These are phyloP conservation scores for Tylopilus felleus DNA, from an alignment of 768 basidiomycete genomes.

Conservation along the genomic window DNA sequence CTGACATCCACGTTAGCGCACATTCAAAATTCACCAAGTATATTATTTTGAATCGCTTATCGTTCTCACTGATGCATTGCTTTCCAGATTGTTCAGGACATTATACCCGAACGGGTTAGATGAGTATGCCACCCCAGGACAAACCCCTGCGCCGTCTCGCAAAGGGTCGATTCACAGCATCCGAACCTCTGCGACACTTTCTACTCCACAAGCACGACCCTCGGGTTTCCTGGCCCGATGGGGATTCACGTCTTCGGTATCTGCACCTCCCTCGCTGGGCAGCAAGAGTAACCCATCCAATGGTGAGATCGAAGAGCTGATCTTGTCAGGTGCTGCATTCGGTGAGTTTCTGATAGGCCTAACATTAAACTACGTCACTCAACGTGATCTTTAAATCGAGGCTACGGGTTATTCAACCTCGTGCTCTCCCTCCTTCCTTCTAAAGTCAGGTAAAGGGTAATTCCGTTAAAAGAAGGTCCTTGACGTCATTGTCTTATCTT, in stretches of 20 bases:
- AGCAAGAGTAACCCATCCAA: slow-evolving; percentile 34
- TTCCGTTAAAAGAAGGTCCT: neutral
- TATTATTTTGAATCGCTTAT: neutral
- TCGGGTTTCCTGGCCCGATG: slow-evolving; percentile 40
- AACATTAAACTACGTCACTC: neutral
- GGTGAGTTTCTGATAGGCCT: slow-evolving; percentile 40
- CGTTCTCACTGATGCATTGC: neutral
- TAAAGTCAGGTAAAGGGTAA: slow-evolving; percentile 53
- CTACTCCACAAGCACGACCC: slow-evolving; percentile 16
- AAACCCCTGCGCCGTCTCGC: slow-evolving; percentile 34
- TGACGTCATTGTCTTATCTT: neutral
- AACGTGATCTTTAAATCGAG: slow-evolving; percentile 13
- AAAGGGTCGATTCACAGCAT: slow-evolving; percentile 29
- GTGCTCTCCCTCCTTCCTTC: slow-evolving; percentile 75
- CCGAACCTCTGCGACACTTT: slow-evolving; percentile 7
- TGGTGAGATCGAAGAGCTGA: slow-evolving; percentile 66
- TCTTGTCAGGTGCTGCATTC: slow-evolving; percentile 75
- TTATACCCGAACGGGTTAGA: slow-evolving; percentile 64
- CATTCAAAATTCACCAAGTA: slow-evolving; percentile 76
- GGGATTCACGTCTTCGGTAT: slow-evolving; percentile 15
- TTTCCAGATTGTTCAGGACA: slow-evolving; percentile 58
- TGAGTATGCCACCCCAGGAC: slow-evolving; percentile 37
- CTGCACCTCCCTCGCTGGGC: slow-evolving; percentile 12
- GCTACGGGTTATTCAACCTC: slow-evolving; percentile 73
- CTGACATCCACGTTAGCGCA: slow-evolving; percentile 37